Evolutionary conservation across 495 filamentous ascomycete species (phyloP), one percentile per base, ranked within the genome.

Genomic region (Hyaloscypha hepaticicola): DNA sequence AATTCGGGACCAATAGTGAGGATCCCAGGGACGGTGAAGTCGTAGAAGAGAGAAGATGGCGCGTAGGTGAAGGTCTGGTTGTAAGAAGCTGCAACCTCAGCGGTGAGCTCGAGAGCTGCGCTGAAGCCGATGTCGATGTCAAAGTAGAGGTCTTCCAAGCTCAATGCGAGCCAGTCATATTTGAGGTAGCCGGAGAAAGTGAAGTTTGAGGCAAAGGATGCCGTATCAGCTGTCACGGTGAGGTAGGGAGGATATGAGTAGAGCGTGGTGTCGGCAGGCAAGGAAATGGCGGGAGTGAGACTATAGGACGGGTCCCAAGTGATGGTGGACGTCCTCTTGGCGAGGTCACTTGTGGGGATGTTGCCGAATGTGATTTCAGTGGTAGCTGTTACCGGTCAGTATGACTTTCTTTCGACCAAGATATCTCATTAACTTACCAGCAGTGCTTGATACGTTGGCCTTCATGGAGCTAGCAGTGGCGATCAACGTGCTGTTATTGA

Each of bases 181-280:
- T 55, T 57, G 29, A 75, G 70, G 59, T 73, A 68, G n/a, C 73
- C 73, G 41, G 69, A 72, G 55, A 75, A 73, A 14, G 70, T 58
- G 14, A 69, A 66, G 31, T 70, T 67, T 8, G 67, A 63, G 27
- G 66, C 66, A 41, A 75, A 70, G 29, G 61, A 69, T 14, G 71
- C 71, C 5, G 25, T 27, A 19, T 72, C 63, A 31, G 68, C 66
- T 11, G 60, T 67, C 19, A 71, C 66, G 16, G 63, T 71, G 33
- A 75, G 66, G 51, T 64, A 62, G 21, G 69, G 67, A 2, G 66
- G 57, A 22, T 66, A 34, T 22, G 64, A 64, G 38, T 70, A 73
- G 16, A 75, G 60, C 7, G 55, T 66, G 21, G 64, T 66, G 6
- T 65, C 68, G 3, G 48, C 55, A 21, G 73, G 67, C n/a, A 75